A percentile compares a stretch with the other conserved stretches of the same genome.
These are phyloP conservation scores for Globisporangium camurandrum DNA, from an alignment of 352 stramenopile species.

Conservation along the genomic window DNA sequence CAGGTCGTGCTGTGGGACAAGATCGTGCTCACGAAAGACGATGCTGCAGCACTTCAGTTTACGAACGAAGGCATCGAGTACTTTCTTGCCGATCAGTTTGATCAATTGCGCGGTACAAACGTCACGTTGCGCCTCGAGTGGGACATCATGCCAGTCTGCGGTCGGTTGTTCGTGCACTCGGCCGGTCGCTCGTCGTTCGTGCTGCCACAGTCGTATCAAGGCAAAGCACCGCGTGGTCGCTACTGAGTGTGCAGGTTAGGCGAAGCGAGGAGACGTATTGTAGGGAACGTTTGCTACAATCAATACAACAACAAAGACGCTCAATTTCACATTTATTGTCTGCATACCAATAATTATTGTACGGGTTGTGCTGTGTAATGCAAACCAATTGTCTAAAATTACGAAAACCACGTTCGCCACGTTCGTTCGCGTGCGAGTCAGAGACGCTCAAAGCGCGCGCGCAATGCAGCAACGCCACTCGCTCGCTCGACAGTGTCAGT, in stretches of 20 bases:
- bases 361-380: no score
- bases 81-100: constrained; percentile 70
- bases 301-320: no score
- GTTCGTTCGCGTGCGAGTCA: no score
- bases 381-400: no score
- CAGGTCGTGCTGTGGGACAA: constrained; percentile 84
- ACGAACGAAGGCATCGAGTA: constrained; percentile 73
- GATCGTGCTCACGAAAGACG: constrained; percentile 66
- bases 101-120: constrained; percentile 69
- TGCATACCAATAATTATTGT: no score
- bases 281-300: no score
- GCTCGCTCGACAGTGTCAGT: constrained; percentile 11
- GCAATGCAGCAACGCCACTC: constrained; percentile 58
- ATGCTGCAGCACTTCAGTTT: constrained; percentile 37
- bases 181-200: constrained; percentile 41
- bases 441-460: constrained; percentile 66
- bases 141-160: constrained; percentile 84
- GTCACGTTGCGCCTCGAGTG: constrained; percentile 78
- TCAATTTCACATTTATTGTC: no score
- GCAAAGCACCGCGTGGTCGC: constrained; percentile 30
- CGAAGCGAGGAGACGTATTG: no score
- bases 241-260: no score
- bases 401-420: no score
- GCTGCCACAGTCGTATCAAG: constrained; percentile 60
- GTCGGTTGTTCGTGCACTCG: constrained; percentile 64